Base-by-base conservation (phyloP, 2,329 filamentous ascomycete genomes). In the Curvularia verruculosa region DNA sequence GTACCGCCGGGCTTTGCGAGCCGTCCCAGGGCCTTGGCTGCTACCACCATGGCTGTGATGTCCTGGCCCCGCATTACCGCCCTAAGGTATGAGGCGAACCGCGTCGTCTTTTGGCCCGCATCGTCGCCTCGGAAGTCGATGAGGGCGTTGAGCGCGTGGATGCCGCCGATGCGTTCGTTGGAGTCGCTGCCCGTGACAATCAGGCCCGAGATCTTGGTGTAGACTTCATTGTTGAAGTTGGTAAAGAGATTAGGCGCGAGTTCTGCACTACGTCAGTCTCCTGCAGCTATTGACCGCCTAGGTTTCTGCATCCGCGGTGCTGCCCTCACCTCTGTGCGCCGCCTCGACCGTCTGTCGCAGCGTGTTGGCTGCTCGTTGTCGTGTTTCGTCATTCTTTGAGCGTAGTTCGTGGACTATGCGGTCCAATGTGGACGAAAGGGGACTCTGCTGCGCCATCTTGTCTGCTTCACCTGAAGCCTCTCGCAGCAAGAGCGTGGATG, bases 61-160 rank as follows among this genome's bases (percentile, higher is more conserved):
- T 99, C 95, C 74, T 93, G 96, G 61, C 94, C 94, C 68, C 93
- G 87, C 67, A 99, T 83, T 37, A 97, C 89, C 46, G 87, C 90
- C 66, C 93, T 90, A 58, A 99, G 85, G 70, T 94, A 96, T 63
- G 92, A 92, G 44, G 92, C 92, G 73, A 98, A 99, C 53, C 95
- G 88, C 28, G 94, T 96, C 57, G 95, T 96, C 78, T 98, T 98
- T 70, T 92, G 87, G 34, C 91, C 92, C 23, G 91, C 87, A 79
- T 99, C 96, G 67, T 97, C 91, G 57, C 93, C 94, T 69, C 97
- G 94, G 75, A 98, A 97, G 75, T 97, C 93, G 77, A 98, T 94
- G 52, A 99, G 86, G 55, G 89, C 89, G 76, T 96, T 94, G 59
- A 99, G 86, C 58, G 94, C 94, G 69, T 95, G 89, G 60, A 99